Conservation (phyloP, 2,329 filamentous ascomycete genomes). For the Ophiocordyceps robertsii region DNA sequence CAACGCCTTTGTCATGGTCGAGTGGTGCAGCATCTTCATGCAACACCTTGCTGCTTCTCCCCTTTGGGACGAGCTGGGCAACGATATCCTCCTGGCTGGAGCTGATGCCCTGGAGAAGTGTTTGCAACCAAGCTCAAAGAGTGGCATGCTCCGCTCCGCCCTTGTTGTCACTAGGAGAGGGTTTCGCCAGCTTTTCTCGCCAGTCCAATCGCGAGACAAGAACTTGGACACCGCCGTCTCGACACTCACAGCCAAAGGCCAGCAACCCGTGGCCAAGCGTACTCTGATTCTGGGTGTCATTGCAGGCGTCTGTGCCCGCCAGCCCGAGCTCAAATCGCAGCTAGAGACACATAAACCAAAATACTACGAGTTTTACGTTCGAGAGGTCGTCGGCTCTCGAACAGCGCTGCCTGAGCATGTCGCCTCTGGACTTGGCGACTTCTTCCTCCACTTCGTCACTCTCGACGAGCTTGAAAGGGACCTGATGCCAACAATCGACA, state of each 20-base stretch:
- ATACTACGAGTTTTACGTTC: conserved; percentile 70
- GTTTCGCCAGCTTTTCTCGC: conserved; percentile 58
- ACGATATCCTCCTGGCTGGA: conserved; percentile 53
- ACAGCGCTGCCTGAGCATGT: conserved; percentile 58
- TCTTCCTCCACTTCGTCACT: conserved; percentile 65
- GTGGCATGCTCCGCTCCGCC: conserved; percentile 57
- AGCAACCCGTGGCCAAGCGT: conserved; percentile 53
- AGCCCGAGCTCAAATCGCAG: conserved; percentile 46
- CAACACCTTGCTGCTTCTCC: conserved; percentile 51
- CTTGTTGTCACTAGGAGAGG: conserved; percentile 67
- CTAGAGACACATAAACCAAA: conserved; percentile 53
- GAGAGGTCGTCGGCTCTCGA: conserved; percentile 75
- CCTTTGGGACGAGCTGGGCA: conserved; percentile 50
- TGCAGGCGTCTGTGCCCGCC: conserved; percentile 70
- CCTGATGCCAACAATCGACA: conserved; percentile 72
- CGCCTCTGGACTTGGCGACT: conserved; percentile 61
- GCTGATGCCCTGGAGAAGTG: conserved; percentile 70
- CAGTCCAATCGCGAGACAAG: conserved; percentile 39
- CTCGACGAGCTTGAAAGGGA: conserved; percentile 63
- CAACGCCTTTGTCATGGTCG: conserved; percentile 77
- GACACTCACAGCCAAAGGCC: conserved; percentile 54
- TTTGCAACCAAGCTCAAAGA: conserved; percentile 49
- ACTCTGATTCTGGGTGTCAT: conserved; percentile 71
- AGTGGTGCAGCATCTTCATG: conserved; percentile 77
- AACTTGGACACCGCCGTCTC: conserved; percentile 50